Base-by-base conservation (phyloP, 2,329 filamentous ascomycete species). In the Claviceps sorghi region DNA sequence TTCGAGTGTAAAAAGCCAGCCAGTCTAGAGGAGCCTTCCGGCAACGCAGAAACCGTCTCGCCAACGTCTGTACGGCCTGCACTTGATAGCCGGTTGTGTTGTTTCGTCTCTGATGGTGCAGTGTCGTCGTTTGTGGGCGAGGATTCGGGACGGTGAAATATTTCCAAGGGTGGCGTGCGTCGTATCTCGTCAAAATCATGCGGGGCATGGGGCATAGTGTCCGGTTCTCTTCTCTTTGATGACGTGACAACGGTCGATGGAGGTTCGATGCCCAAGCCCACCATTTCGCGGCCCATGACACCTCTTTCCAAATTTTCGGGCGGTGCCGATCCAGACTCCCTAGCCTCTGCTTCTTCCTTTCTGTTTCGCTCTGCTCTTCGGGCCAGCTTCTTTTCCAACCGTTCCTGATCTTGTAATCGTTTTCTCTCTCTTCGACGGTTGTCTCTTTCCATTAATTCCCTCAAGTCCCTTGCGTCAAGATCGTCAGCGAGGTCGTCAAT, bases 391-490 rank as follows among this genome's bases (percentile, higher is more conserved):
- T 77, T 76, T 58, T 85, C 80, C 26, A 83, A 68, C 57, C 77
- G 80, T 56, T 88, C 81, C 56, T 82, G 79, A 22, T 91, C 84
- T 40, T 76, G 75, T 53, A 78, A 73, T 51, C 77, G 79, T 67
- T 86, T 90, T 64, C 82, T 81, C 58, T 95, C 87, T 57, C 78
- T 81, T 53, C 93, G 79, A 60, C 90, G 80, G 58, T 83, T 77
- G 62, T 98, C 93, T 54, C 93, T 76, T 60, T 98, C 93, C 79
- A 98, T 84, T 32, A 97, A 74, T 63, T 95, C 86, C 54, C 91
- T 79, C 41, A 98, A 67, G 59, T 88, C 90, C 50, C 84, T 80
- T 3, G 93, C 86, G 67, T 88, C 88, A 52, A 98, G 74, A 54
- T 87, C 84, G 63, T 97, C 86, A 22, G 89, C 93, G 45, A 97